These are phyloP conservation scores for Fusarium sp. DNA, from an alignment of 2,329 filamentous ascomycete species.

Conservation along the genomic window DNA sequence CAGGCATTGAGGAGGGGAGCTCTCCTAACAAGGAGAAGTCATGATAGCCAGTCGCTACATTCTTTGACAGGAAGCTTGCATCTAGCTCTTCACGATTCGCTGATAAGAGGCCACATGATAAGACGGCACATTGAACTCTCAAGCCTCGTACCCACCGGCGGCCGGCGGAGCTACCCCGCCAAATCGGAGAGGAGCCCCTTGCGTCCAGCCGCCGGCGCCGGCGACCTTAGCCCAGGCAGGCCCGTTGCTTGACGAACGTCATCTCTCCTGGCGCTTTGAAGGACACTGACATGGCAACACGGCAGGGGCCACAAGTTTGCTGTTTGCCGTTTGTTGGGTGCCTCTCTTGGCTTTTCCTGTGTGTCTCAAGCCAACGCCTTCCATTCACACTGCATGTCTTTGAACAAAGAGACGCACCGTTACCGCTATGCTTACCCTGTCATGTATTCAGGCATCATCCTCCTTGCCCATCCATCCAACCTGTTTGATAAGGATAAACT, in stretches of 20 bases:
- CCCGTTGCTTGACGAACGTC: not conserved
- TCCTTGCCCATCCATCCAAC: not conserved
- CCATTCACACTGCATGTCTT: not conserved
- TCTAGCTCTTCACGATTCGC: constrained; percentile 34
- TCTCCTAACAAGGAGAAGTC: constrained; percentile 36
- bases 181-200: constrained; percentile 38
- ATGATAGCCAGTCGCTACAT: constrained; percentile 33
- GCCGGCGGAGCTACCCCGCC: constrained; percentile 41
- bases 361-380: not conserved
- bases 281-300: not conserved
- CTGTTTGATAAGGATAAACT: constrained; percentile 19
- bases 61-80: constrained; percentile 23
- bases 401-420: not conserved
- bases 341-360: constrained; percentile 6
- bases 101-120: constrained; percentile 42
- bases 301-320: not conserved
- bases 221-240: not conserved
- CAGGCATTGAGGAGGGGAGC: constrained; percentile 23
- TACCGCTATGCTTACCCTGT: not conserved
- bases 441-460: not conserved
- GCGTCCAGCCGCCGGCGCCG: constrained; percentile 28
- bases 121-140: constrained; percentile 30
- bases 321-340: not conserved
- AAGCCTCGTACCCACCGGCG: constrained; percentile 38
- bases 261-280: not conserved